These are phyloP conservation scores for Ceratocystiopsis brevicomis DNA, from an alignment of 2,329 filamentous ascomycete species.

Conservation along the genomic window DNA sequence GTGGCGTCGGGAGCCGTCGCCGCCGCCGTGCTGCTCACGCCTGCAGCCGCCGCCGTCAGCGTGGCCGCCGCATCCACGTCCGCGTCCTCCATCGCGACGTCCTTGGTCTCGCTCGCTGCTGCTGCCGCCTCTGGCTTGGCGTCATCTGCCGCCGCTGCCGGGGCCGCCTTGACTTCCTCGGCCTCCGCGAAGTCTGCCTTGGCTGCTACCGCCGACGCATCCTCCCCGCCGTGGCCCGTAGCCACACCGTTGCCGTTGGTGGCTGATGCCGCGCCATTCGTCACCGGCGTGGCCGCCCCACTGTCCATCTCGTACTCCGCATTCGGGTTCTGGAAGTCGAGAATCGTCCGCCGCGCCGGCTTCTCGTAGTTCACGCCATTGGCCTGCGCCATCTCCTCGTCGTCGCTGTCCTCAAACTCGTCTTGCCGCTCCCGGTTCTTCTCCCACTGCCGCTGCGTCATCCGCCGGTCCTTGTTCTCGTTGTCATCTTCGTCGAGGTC, in stretches of 20 bases:
- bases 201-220: neutral
- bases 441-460: slow-evolving; percentile 69
- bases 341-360: slow-evolving; percentile 28
- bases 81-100: slow-evolving; percentile 20
- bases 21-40: neutral
- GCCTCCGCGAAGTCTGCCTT: slow-evolving; percentile 3
- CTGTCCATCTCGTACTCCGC: slow-evolving; percentile 21
- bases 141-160: slow-evolving; percentile 1
- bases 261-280: neutral
- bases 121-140: neutral
- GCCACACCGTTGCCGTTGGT: neutral
- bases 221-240: neutral
- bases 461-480: slow-evolving; percentile 64
- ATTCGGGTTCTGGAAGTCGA: slow-evolving; percentile 29
- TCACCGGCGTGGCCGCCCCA: slow-evolving; percentile 2
- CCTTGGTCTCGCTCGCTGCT: slow-evolving; percentile 5
- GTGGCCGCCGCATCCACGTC: slow-evolving; percentile 6
- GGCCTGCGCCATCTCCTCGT: slow-evolving; percentile 58
- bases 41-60: neutral
- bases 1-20: slow-evolving; percentile 2
- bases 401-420: slow-evolving; percentile 75
- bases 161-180: neutral
- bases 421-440: slow-evolving; percentile 56
- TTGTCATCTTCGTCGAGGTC: slow-evolving; percentile 70
- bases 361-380: slow-evolving; percentile 44